These are phyloP conservation scores for Lentinula novae-zelandiae DNA, from an alignment of 1,284 basidiomycete genomes.

Conservation along the genomic window DNA sequence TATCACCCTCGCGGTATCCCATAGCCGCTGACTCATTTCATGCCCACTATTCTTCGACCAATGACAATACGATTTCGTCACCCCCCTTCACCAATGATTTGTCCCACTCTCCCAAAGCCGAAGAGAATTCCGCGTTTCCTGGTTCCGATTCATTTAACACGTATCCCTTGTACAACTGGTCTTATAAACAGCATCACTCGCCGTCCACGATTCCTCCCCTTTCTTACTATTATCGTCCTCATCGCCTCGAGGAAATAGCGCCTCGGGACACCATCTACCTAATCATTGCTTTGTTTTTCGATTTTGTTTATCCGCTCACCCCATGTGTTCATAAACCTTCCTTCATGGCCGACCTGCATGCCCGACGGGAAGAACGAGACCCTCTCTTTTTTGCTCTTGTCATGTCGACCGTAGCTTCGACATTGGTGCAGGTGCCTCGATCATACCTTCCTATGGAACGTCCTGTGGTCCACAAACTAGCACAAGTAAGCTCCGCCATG, in stretches of 20 bases:
- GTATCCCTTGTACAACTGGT: slow-evolving; percentile 68
- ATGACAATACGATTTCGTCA: slow-evolving; percentile 30
- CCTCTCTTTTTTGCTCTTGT: slow-evolving; percentile 86
- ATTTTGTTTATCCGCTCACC: slow-evolving; percentile 83
- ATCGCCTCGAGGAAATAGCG: slow-evolving; percentile 71
- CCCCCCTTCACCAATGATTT: slow-evolving; percentile 17
- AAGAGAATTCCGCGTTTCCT: slow-evolving; percentile 37
- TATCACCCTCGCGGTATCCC: slow-evolving; percentile 66
- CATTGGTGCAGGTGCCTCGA: slow-evolving; percentile 77
- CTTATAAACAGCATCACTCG: slow-evolving; percentile 62
- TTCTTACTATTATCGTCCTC: slow-evolving; percentile 65
- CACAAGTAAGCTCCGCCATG: slow-evolving; percentile 36
- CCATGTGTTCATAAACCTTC: slow-evolving; percentile 81
- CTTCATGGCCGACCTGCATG: slow-evolving; percentile 80
- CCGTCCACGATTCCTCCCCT: slow-evolving; percentile 61
- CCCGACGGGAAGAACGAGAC: slow-evolving; percentile 73
- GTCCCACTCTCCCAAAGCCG: slow-evolving; percentile 28
- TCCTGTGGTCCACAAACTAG: slow-evolving; percentile 70
- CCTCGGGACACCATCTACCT: slow-evolving; percentile 73
- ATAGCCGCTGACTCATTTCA: slow-evolving; percentile 64
- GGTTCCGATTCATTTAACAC: slow-evolving; percentile 53
- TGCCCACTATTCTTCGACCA: slow-evolving; percentile 32
- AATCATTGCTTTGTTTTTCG: slow-evolving; percentile 83
- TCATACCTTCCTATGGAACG: slow-evolving; percentile 82
- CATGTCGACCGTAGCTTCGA: slow-evolving; percentile 80